phyloP scores from a whole-genome alignment of 768 basidiomycete species.

The Hygrophorus pudorinus region DNA sequence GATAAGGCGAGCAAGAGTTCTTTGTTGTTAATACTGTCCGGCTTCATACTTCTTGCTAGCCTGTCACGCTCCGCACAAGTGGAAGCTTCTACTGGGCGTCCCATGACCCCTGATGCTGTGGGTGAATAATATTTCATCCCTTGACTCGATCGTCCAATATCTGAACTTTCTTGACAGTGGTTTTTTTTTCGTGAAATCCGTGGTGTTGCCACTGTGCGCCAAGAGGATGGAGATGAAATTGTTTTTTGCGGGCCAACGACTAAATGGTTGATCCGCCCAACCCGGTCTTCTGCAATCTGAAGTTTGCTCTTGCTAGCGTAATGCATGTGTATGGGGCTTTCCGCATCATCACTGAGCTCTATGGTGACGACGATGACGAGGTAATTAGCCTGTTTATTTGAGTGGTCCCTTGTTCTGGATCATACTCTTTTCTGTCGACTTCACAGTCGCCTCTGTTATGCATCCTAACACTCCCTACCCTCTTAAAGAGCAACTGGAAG shows the following conservation, averaged over 20 bases:
- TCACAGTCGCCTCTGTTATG: background rate
- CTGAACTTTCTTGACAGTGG: background rate
- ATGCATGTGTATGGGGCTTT: conserved; percentile 9
- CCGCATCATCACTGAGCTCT: conserved; percentile 5
- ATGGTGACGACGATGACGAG: conserved; percentile 7
- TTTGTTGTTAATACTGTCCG: background rate
- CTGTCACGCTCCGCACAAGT: background rate
- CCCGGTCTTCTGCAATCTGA: conserved; percentile 8
- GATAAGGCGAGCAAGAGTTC: background rate
- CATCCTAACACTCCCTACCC: too few species aligned
- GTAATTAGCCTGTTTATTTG: conserved; percentile 8
- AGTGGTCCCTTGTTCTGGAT: conserved; percentile 11
- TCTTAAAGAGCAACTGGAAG: too few species aligned
- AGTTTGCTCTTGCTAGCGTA: conserved; percentile 7
- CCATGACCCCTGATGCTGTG: background rate
- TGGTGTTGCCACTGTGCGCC: background rate
- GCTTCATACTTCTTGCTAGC: background rate
- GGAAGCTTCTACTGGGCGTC: background rate
- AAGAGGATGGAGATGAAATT: conserved; percentile 1
- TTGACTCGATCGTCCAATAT: background rate
- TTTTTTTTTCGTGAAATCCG: conserved; percentile 1
- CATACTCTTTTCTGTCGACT: conserved; percentile 7
- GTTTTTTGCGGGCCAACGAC: background rate
- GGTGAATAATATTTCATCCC: background rate
- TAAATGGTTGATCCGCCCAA: conserved; percentile 2